These are phyloP conservation scores for Comarum palustre DNA, from an alignment of 306 rosid genomes.

Conservation along the genomic window DNA sequence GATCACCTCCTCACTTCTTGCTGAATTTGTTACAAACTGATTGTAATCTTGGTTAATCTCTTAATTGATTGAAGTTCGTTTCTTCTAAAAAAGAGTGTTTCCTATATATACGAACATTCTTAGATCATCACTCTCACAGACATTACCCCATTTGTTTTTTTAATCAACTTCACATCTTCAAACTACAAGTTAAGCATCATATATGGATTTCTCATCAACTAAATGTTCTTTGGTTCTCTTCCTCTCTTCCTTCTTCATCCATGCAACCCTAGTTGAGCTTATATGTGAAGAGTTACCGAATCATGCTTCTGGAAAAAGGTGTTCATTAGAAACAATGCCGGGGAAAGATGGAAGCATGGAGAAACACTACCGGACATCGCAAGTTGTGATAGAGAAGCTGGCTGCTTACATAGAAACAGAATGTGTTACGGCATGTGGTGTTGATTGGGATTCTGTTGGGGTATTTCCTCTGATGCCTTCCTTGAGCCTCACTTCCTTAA, in stretches of 20 bases:
- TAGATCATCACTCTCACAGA: neutral
- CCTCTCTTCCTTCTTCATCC: conserved; percentile 45
- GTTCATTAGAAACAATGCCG: conserved; percentile 55
- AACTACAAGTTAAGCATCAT: neutral
- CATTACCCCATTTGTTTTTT: neutral
- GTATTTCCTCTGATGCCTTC: conserved; percentile 69
- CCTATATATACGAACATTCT: conserved; percentile 22
- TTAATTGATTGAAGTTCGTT: too few relatives aligned
- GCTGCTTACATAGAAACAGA: conserved; percentile 56
- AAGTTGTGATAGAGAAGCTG: conserved; percentile 65
- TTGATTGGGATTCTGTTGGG: conserved; percentile 63
- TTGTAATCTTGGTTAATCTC: too few relatives aligned
- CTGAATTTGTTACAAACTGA: too few relatives aligned
- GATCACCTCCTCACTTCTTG: too few relatives aligned
- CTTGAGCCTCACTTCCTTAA: conserved; percentile 64
- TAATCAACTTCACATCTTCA: neutral
- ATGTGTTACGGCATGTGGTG: conserved; percentile 67
- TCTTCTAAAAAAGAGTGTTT: neutral
- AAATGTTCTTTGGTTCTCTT: conserved; percentile 35
- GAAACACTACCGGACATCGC: conserved; percentile 65
- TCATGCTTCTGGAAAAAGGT: conserved; percentile 64
- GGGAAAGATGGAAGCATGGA: conserved; percentile 35
- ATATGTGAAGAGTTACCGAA: conserved; percentile 52
- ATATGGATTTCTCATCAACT: conserved; percentile 45
- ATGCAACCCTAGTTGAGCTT: conserved; percentile 50